phyloP scores from a whole-genome alignment of 2,329 filamentous ascomycete genomes.

The Coniochaeta ligniaria region DNA sequence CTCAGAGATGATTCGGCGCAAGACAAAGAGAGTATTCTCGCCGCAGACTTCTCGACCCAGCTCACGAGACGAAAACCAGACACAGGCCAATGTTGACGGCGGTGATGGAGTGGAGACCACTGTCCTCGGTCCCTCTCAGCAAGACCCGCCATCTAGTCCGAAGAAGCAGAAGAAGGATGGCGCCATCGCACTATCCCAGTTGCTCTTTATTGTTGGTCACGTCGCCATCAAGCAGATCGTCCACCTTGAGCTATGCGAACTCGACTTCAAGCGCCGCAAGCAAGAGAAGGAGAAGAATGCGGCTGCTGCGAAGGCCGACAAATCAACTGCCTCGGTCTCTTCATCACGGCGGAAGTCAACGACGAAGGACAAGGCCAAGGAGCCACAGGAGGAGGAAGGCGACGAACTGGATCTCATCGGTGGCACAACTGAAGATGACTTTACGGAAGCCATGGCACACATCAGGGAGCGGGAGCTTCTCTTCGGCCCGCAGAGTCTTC shows the following conservation, averaged over 20 bases:
- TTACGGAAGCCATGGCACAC: conserved; percentile 78
- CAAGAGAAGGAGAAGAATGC: conserved; percentile 72
- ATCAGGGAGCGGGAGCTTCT: conserved; percentile 80
- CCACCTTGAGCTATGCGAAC: conserved; percentile 92
- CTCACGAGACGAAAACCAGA: conserved; percentile 34
- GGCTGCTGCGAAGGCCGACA: conserved; percentile 29
- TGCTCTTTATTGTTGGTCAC: conserved; percentile 92
- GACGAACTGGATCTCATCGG: conserved; percentile 96
- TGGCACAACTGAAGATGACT: conserved; percentile 91
- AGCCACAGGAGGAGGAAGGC: conserved; percentile 39
- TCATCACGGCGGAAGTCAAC: conserved; percentile 25
- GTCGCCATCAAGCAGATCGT: conserved; percentile 99
- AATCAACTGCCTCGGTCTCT: conserved; percentile 19
- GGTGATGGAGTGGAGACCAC: conserved; percentile 16
- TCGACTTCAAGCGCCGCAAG: conserved; percentile 96
- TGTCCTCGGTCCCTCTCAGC: conserved; percentile 10
- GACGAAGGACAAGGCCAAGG: conserved; percentile 29
- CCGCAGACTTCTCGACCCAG: conserved; percentile 34
- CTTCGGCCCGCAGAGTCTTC: conserved; percentile 73
- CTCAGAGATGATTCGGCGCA: conserved; percentile 81
- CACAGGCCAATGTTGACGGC: conserved; percentile 7
- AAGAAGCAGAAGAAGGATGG: conserved; percentile 53
- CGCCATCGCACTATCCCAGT: conserved; percentile 74
- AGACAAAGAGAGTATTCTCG: conserved; percentile 73
- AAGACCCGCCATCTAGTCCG: conserved; percentile 20